phyloP scores from a whole-genome alignment of 2,329 filamentous ascomycete species.

The Claviceps sp. region DNA sequence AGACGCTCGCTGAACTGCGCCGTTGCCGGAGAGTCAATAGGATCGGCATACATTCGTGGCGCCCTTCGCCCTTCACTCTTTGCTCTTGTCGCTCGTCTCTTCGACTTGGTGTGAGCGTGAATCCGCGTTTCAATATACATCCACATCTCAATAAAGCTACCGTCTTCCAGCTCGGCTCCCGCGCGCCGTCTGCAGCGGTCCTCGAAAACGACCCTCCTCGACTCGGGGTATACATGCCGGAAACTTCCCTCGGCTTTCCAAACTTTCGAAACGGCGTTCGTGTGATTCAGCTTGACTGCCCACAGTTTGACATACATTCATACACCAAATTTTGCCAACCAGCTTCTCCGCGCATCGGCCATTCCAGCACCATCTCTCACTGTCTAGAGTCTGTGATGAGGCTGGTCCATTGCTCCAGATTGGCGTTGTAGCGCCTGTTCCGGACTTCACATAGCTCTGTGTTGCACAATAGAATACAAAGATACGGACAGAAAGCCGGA shows the following conservation, averaged over 20 bases:
- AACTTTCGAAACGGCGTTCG: not conserved
- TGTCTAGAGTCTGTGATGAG: constrained; percentile 4
- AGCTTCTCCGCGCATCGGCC: not conserved
- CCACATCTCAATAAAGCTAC: not conserved
- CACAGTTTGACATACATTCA: not conserved
- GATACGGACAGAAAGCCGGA: not conserved
- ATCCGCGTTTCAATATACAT: not conserved
- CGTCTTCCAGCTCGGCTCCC: not conserved
- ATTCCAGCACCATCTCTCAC: constrained; percentile 1
- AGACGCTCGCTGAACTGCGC: not conserved
- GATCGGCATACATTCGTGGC: no score
- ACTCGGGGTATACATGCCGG: not conserved
- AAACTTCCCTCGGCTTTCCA: not conserved
- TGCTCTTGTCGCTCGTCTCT: not conserved
- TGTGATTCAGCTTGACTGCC: not conserved
- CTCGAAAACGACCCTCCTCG: not conserved
- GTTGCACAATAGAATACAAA: not conserved
- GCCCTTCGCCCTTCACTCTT: not conserved
- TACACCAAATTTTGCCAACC: not conserved
- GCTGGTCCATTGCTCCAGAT: not conserved
- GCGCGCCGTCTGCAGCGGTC: not conserved
- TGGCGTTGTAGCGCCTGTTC: constrained; percentile 2
- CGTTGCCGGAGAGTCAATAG: not conserved
- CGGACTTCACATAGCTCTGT: not conserved
- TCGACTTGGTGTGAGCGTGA: not conserved